Evolutionary conservation across 169 alveolate species (phyloP).

Genomic region (Theileria annulata): DNA sequence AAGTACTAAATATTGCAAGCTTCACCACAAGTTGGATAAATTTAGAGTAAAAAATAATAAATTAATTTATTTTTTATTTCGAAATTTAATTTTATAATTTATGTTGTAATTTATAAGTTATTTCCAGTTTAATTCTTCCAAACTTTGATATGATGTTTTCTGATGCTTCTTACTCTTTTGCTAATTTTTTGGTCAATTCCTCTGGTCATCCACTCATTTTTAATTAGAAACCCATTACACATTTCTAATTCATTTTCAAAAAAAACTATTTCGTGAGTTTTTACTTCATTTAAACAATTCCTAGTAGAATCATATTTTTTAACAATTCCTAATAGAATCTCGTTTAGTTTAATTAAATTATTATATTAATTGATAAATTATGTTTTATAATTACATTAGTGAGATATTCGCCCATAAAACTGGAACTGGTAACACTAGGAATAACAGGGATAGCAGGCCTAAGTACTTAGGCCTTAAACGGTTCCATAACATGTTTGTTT

Average conservation of each 20-base stretch:
- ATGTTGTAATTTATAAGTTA: not conserved
- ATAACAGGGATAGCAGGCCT: constrained; percentile 85
- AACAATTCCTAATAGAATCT: too few species aligned
- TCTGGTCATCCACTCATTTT: not conserved
- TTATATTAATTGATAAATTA: too few species aligned
- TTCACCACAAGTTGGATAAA: not conserved
- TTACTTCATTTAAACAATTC: not conserved
- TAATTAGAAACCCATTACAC: not conserved
- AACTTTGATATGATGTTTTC: not conserved
- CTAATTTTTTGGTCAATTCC: not conserved
- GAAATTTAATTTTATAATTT: not conserved
- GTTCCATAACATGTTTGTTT: constrained; percentile 79
- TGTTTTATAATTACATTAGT: too few species aligned
- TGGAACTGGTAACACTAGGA: constrained; percentile 86
- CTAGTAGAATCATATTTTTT: too few species aligned
- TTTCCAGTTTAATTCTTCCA: not conserved
- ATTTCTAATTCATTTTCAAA: not conserved
- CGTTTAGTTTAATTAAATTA: too few species aligned
- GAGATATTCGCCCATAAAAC: constrained; percentile 76
- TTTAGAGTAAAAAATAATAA: not conserved
- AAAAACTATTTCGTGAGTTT: not conserved
- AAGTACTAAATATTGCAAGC: not conserved
- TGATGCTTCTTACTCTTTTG: not conserved
- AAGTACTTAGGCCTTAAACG: constrained; percentile 81
- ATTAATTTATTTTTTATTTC: not conserved